phyloP scores from a whole-genome alignment of 352 stramenopile species.

The Globisporangium ultimum region DNA sequence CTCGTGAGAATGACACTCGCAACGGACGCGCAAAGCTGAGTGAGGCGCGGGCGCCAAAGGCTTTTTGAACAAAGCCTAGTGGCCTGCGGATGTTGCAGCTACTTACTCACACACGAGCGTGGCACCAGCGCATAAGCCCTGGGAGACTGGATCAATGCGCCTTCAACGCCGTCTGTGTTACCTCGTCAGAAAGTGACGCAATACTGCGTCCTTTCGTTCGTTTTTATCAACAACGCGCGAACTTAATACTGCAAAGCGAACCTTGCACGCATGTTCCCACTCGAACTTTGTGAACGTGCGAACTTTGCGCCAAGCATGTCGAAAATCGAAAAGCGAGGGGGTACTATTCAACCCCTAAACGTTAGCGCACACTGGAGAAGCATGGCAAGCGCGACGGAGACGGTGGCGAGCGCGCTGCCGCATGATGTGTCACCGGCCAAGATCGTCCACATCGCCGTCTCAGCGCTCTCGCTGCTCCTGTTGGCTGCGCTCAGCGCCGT shows the following conservation, averaged over 20 bases:
- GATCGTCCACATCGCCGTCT: conserved; percentile 13
- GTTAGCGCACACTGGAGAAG: background rate
- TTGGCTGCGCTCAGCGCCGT: conserved; percentile 6
- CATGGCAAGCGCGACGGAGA: background rate
- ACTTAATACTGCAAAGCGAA: conserved; percentile 3
- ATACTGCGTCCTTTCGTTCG: background rate
- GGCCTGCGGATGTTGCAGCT: too few relatives aligned
- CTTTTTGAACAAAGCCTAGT: too few relatives aligned
- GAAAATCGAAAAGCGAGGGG: background rate
- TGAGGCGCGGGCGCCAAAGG: too few relatives aligned
- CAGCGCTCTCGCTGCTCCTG: conserved; percentile 15
- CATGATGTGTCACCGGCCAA: conserved; percentile 35
- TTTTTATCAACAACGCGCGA: background rate
- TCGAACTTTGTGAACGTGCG: background rate
- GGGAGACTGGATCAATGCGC: too few relatives aligned
- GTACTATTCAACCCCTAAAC: background rate
- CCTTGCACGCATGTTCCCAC: too few relatives aligned
- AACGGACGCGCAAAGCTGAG: too few relatives aligned
- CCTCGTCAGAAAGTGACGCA: too few relatives aligned
- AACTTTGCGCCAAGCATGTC: background rate
- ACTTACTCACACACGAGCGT: too few relatives aligned
- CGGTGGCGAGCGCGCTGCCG: conserved; percentile 23
- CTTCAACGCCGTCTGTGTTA: too few relatives aligned
- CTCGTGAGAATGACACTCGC: too few relatives aligned
- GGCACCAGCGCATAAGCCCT: too few relatives aligned